Evolutionary conservation across 192 early-diverging fungal genomes (phyloP), one percentile per base, ranked within the genome.

Genomic region (Podila epicladia): DNA sequence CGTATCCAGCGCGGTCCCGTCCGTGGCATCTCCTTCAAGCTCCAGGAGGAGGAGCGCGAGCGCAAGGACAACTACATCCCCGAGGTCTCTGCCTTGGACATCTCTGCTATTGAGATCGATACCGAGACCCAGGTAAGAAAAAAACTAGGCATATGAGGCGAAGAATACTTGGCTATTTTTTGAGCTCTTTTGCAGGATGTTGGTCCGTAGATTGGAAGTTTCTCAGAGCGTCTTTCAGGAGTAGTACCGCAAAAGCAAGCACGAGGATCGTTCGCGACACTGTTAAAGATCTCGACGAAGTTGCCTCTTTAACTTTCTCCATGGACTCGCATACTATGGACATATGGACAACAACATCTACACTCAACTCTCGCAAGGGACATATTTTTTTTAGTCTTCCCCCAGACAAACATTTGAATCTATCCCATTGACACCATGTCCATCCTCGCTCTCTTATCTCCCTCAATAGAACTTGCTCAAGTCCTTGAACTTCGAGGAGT

Each of bases 41-140:
- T 99, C 71, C 98, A 99, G 93, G 98, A 99, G 88, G 98, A 99
- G 89, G 98, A 99, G 90, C 94, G 98, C 88, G 98, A 99, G 91
- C 93, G 97, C 84, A 97, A 96, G 92, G 98, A 99, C 85, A 96
- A 99, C 92, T 99, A 95, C 85, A 97, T 99, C 72, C 98, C 98
- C 65, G 98, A 99, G 79, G 88, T 97, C 84, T 99, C 98, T 71
- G 98, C 97, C 82, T 91, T 99, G 72, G 94, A 93, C 68, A 92
- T 90, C 69, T 93, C 94, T 31, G 84, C 87, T 65, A 96, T 98
- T 83, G 97, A 97, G 88, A 91, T 99, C 82, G 97, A 99, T 89
- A 88, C 91, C 65, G 96, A 98, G 79, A 98, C 97, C 75, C 87
- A 95, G 69, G 93, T 91, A 87, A 67, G 74, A 70, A 31, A n/a